These are phyloP conservation scores for Isoetes taiwanensis DNA, from an alignment of 75 land plant species.

Conservation along the genomic window DNA sequence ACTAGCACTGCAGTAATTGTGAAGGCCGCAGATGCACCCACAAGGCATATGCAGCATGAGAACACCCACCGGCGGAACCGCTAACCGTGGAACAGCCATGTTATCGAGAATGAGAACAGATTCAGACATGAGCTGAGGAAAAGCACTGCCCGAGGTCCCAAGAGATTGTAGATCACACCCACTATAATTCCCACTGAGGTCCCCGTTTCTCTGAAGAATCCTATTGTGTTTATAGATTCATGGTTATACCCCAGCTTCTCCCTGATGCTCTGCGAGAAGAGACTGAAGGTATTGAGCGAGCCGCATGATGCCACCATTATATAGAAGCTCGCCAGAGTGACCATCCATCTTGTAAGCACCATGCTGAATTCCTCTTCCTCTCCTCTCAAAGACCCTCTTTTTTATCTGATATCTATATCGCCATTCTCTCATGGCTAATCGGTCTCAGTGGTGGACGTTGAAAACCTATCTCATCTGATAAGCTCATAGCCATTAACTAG, in stretches of 20 bases:
- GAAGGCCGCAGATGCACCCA: too few relatives aligned
- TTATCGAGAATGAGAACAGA: background rate
- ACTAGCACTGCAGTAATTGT: too few relatives aligned
- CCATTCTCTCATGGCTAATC: too few relatives aligned
- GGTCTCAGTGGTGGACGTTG: too few relatives aligned
- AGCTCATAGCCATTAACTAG: too few relatives aligned
- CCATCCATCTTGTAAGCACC: conserved; percentile 2
- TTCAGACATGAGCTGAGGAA: background rate
- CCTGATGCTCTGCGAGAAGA: conserved; percentile 2
- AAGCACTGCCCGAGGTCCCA: background rate
- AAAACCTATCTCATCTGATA: too few relatives aligned
- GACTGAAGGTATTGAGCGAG: background rate
- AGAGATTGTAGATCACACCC: background rate
- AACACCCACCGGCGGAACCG: too few relatives aligned
- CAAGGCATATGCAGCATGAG: too few relatives aligned
- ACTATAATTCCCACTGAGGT: background rate
- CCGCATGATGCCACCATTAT: background rate
- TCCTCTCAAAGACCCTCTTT: too few relatives aligned
- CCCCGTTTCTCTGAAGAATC: background rate
- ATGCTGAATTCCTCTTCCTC: too few relatives aligned
- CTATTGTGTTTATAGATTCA: too few relatives aligned
- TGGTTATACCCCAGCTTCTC: background rate
- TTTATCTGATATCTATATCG: too few relatives aligned
- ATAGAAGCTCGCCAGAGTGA: conserved; percentile 1
- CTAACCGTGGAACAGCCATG: conserved; percentile 3